Conservation (phyloP, 257 asterid genomes). For the Lycium barbarum region DNA sequence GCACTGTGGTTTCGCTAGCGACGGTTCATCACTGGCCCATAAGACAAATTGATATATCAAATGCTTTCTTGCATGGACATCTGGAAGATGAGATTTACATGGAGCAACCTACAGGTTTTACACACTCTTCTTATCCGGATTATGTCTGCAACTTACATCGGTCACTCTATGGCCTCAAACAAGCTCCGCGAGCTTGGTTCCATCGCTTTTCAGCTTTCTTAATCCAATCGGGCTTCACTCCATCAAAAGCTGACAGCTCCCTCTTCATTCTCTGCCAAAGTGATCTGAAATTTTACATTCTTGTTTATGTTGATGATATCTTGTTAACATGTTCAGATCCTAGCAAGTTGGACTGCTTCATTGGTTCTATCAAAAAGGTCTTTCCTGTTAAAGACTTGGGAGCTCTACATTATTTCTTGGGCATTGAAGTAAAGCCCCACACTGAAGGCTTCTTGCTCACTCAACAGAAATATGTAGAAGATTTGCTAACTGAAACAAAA, state of each 20-base stretch:
- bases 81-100: too few relatives aligned
- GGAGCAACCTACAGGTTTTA: background rate
- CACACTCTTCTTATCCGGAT: background rate
- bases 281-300: background rate
- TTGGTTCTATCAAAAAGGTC: background rate
- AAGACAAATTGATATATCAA: background rate
- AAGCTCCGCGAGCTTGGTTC: background rate
- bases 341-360: background rate
- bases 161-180: background rate
- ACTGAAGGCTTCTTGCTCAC: background rate
- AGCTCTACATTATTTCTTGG: background rate
- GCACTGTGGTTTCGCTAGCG: background rate
- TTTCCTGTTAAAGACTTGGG: background rate
- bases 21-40: background rate
- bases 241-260: background rate
- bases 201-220: background rate
- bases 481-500: background rate
- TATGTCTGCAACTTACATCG: background rate
- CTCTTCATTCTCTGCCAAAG: background rate
- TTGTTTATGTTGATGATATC: background rate
- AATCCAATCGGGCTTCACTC: background rate
- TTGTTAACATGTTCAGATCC: background rate
- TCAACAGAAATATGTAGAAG: background rate
- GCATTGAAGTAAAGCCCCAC: background rate
- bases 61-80: background rate